phyloP scores from a whole-genome alignment of 495 filamentous ascomycete genomes.

The Pseudoneurospora amorphoporcata region DNA sequence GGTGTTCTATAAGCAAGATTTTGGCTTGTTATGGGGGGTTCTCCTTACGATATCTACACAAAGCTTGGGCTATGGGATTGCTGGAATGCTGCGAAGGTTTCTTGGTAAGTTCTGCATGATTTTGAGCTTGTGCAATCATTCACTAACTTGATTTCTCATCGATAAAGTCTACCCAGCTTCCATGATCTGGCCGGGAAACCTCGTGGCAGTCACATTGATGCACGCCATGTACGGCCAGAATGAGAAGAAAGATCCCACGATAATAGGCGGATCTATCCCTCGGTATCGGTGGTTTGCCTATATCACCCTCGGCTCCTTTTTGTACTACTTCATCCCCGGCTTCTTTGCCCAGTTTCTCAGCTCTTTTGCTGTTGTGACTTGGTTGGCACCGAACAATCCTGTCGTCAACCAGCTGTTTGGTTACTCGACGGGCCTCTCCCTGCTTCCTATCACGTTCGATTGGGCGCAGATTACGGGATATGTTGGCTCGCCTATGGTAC shows the following conservation, averaged over 20 bases:
- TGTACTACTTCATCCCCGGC: slow-evolving; percentile 54
- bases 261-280: slow-evolving; percentile 46
- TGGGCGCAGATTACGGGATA: slow-evolving; percentile 55
- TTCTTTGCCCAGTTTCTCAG: slow-evolving; percentile 48
- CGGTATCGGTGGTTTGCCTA: slow-evolving; percentile 49
- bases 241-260: slow-evolving; percentile 31
- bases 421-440: slow-evolving; percentile 48
- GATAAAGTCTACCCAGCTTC: slow-evolving; percentile 47
- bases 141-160: neutral
- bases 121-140: neutral
- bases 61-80: slow-evolving; percentile 63
- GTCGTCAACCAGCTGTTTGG: slow-evolving; percentile 65
- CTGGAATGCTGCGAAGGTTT: slow-evolving; percentile 49
- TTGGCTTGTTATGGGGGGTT: slow-evolving; percentile 58
- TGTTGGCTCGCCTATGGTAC: slow-evolving; percentile 46
- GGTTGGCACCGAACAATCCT: slow-evolving; percentile 50
- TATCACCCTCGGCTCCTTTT: slow-evolving; percentile 37
- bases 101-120: slow-evolving; percentile 23
- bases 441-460: slow-evolving; percentile 54
- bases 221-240: slow-evolving; percentile 58
- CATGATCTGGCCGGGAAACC: slow-evolving; percentile 65
- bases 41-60: slow-evolving; percentile 61
- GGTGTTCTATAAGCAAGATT: slow-evolving; percentile 58
- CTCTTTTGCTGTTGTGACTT: slow-evolving; percentile 51
- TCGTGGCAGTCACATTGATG: slow-evolving; percentile 57